These are phyloP conservation scores for Paulownia fortunei DNA, from an alignment of 257 asterid species.

Conservation along the genomic window DNA sequence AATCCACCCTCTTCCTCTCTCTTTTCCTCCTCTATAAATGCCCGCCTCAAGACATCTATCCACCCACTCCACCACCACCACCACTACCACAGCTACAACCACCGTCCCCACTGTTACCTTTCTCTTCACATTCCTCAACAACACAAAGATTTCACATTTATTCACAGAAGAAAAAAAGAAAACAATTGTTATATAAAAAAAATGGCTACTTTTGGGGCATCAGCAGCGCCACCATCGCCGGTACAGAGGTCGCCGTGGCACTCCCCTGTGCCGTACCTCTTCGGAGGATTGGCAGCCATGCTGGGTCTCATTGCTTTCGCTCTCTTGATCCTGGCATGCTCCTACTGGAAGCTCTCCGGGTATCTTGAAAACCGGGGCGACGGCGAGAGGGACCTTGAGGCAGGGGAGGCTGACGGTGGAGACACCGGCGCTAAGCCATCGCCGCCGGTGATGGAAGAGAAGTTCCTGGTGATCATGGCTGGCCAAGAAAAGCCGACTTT, in stretches of 20 bases:
- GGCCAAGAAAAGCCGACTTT: slow-evolving; percentile 86
- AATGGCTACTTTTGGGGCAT: slow-evolving; percentile 45
- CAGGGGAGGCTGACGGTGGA: slow-evolving; percentile 44
- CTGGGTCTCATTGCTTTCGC: slow-evolving; percentile 89
- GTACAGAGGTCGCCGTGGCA: slow-evolving; percentile 76
- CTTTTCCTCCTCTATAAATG: slow-evolving; percentile 37
- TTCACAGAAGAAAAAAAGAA: background rate
- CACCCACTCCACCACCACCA: slow-evolving; percentile 38
- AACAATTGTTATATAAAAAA: background rate
- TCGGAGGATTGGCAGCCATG: slow-evolving; percentile 94
- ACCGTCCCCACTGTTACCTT: slow-evolving; percentile 8
- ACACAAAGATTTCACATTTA: slow-evolving; percentile 20
- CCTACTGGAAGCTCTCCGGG: slow-evolving; percentile 78
- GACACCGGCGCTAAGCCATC: slow-evolving; percentile 31
- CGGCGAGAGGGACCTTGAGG: slow-evolving; percentile 59
- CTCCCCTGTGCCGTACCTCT: slow-evolving; percentile 92
- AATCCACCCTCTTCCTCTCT: slow-evolving; percentile 15
- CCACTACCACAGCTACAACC: slow-evolving; percentile 7
- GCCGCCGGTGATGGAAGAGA: slow-evolving; percentile 67
- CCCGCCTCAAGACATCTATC: slow-evolving; percentile 27
- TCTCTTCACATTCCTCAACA: slow-evolving; percentile 18
- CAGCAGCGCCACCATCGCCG: slow-evolving; percentile 36
- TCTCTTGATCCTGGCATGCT: slow-evolving; percentile 79
- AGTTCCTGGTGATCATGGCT: slow-evolving; percentile 85
- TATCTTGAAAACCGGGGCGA: slow-evolving; percentile 45